Percentiles rank a stretch among this genome's conserved stretches.
Conservation (phyloP, 139 green algal genomes). For the Coccomyxa sp. region DNA sequence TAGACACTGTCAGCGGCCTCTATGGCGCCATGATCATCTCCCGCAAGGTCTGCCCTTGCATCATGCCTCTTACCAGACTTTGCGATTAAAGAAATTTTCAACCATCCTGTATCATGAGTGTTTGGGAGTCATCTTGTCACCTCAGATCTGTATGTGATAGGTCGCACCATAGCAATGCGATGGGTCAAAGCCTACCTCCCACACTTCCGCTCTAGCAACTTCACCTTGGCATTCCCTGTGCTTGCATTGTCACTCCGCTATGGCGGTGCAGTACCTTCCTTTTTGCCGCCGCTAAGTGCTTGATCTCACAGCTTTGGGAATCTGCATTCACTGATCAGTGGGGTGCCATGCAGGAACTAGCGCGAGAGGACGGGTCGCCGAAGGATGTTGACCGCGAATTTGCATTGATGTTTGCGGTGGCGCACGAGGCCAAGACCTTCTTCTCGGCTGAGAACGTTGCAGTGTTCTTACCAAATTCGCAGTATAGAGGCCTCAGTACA, state of each 20-base stretch:
- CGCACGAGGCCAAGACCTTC: slow-evolving; percentile 25
- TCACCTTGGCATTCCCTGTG: too few species aligned
- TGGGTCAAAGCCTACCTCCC: not conserved
- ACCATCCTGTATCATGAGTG: too few species aligned
- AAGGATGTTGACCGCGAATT: slow-evolving; percentile 42
- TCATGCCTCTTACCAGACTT: too few species aligned
- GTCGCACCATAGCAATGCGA: too few species aligned
- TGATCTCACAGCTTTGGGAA: too few species aligned
- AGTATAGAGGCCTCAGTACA: not conserved
- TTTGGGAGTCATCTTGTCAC: too few species aligned
- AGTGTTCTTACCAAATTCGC: not conserved
- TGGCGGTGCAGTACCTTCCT: too few species aligned
- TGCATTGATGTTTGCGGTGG: slow-evolving; percentile 39
- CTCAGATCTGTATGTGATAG: too few species aligned
- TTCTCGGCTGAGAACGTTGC: not conserved
- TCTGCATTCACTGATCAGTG: not conserved
- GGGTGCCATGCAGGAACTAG: not conserved
- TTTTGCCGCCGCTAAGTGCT: too few species aligned
- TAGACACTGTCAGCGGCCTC: slow-evolving; percentile 60
- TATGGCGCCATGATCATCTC: slow-evolving; percentile 57
- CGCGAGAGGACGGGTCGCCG: slow-evolving; percentile 2
- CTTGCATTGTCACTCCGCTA: too few species aligned
- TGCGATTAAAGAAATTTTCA: too few species aligned
- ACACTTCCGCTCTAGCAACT: too few species aligned
- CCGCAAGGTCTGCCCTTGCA: not conserved